These are phyloP conservation scores for Arabidopsis arenosa DNA, from an alignment of 345 rosid species.

Conservation along the genomic window DNA sequence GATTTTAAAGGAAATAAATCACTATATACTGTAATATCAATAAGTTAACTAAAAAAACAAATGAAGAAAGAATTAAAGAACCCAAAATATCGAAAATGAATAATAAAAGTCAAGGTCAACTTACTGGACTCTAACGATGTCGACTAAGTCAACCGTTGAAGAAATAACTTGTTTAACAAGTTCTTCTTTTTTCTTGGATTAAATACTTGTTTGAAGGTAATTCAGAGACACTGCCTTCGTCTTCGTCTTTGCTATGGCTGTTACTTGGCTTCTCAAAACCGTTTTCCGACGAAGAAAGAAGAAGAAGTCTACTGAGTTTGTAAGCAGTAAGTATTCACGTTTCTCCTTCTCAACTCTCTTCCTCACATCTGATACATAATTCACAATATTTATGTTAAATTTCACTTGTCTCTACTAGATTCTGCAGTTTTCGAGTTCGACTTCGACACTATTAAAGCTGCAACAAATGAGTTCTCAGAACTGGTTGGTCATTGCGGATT, in stretches of 20 bases:
- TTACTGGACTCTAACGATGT: background rate
- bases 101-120: conserved; percentile 9
- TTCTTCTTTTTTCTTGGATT: background rate
- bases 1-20: too few relatives aligned
- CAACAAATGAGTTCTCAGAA: conserved; percentile 51
- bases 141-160: conserved; percentile 20
- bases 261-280: conserved; percentile 11
- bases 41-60: background rate
- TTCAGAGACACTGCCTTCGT: conserved; percentile 2
- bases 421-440: conserved; percentile 36
- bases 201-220: background rate
- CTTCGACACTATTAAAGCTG: conserved; percentile 40
- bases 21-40: too few relatives aligned
- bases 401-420: background rate
- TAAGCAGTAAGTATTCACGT: background rate
- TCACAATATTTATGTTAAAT: background rate
- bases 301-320: conserved; percentile 49
- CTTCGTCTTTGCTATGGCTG: conserved; percentile 25
- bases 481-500: conserved; percentile 45
- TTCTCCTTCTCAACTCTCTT: background rate
- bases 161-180: background rate
- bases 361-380: background rate
- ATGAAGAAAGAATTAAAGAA: background rate
- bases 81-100: background rate
- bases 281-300: conserved; percentile 46